Conservation (phyloP, 495 filamentous ascomycete genomes). For the Trichoderma parareesei region DNA sequence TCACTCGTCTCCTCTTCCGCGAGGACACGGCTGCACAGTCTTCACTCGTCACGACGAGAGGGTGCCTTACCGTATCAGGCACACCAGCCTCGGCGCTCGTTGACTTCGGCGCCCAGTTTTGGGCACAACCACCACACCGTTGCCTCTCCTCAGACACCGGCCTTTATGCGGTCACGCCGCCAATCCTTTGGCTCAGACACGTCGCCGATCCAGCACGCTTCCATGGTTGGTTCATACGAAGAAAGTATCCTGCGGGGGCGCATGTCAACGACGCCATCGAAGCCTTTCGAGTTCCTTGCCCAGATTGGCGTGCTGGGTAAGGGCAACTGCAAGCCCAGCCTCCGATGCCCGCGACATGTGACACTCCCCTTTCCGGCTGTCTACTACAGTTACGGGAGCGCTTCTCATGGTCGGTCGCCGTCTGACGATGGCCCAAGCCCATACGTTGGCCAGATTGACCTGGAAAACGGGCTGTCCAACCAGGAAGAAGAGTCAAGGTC, state of each 20-base stretch:
- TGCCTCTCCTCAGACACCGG: conserved; percentile 54
- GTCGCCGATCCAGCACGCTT: conserved; percentile 74
- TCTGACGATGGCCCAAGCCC: conserved; percentile 83
- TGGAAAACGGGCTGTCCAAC: conserved; percentile 66
- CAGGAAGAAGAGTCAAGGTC: conserved; percentile 35
- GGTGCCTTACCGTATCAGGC: conserved; percentile 54
- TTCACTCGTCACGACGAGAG: conserved; percentile 36
- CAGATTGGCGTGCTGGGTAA: conserved; percentile 91
- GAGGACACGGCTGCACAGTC: conserved; percentile 14
- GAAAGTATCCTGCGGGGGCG: conserved; percentile 90
- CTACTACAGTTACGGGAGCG: conserved; percentile 82
- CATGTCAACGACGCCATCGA: conserved; percentile 96
- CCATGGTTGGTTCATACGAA: conserved; percentile 96
- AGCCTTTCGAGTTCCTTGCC: conserved; percentile 85
- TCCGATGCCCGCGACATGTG: conserved; percentile 85
- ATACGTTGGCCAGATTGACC: conserved; percentile 89
- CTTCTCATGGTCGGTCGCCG: conserved; percentile 48
- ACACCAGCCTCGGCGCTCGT: conserved; percentile 64
- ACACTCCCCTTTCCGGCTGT: conserved; percentile 92
- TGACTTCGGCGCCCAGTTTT: conserved; percentile 53
- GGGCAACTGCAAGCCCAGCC: conserved; percentile 78
- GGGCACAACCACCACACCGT: conserved; percentile 16
- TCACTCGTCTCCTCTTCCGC: conserved; percentile 21
- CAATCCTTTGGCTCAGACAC: conserved; percentile 68
- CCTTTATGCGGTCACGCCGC: conserved; percentile 49